Percentiles rank a stretch among this genome's conserved stretches.
Conservation (phyloP, 1,284 basidiomycete genomes). For the Ustilago hordei region DNA sequence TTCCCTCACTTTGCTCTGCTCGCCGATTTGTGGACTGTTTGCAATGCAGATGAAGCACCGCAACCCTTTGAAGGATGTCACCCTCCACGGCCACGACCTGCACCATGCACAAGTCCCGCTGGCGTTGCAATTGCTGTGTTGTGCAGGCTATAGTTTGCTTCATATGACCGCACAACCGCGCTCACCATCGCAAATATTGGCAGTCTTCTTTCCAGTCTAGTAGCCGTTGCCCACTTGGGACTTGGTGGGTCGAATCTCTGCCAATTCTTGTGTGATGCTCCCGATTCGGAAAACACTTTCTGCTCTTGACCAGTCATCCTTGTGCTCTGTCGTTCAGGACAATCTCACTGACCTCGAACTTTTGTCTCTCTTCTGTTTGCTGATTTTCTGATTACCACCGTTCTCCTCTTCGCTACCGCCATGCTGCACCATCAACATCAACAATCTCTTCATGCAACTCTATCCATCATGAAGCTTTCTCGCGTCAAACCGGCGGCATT, state of each 20-base stretch:
- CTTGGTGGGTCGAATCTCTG: not conserved
- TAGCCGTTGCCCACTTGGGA: not conserved
- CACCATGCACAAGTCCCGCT: constrained; percentile 1
- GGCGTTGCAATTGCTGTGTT: constrained; percentile 4
- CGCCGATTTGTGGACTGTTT: not conserved
- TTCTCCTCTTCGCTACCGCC: not conserved
- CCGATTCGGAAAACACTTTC: not conserved
- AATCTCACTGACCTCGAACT: not conserved
- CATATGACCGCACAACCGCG: constrained; percentile 1
- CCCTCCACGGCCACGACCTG: constrained; percentile 3
- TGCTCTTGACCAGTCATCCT: not conserved
- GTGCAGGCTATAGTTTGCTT: constrained; percentile 6
- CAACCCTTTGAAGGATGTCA: constrained; percentile 10
- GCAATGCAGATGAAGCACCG: constrained; percentile 4
- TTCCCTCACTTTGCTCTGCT: not conserved
- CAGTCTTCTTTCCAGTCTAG: not conserved
- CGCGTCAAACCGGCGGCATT: constrained; percentile 7
- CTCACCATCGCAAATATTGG: not conserved
- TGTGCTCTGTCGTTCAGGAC: not conserved
- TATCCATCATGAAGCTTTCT: constrained; percentile 6
- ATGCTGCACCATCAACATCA: constrained; percentile 1
- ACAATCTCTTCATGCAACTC: not conserved
- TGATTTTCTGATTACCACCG: not conserved
- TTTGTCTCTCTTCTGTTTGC: not conserved
- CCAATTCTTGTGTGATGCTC: not conserved